These are phyloP conservation scores for Paecilomyces variotii DNA, from an alignment of 2,329 filamentous ascomycete genomes.

Conservation along the genomic window DNA sequence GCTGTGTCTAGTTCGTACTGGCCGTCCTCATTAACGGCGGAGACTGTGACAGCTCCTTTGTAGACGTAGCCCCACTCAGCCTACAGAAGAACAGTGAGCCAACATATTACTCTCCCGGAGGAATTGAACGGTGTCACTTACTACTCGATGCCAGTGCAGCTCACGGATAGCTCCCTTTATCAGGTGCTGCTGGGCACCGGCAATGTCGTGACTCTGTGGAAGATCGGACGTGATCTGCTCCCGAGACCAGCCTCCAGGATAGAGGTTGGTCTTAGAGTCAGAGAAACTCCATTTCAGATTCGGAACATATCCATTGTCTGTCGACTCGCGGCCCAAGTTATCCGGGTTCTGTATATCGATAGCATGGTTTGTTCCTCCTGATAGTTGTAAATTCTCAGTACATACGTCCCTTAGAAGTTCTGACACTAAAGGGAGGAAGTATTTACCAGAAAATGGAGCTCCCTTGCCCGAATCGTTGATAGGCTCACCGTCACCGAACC, in stretches of 20 bases:
- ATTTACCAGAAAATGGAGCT: conserved; percentile 48
- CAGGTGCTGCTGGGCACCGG: conserved; percentile 61
- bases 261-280: conserved; percentile 55
- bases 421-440: too few species aligned
- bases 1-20: conserved; percentile 48
- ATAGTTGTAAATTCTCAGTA: neutral
- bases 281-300: conserved; percentile 66
- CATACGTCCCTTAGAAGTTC: conserved; percentile 1
- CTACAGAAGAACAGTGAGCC: conserved; percentile 23
- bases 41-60: conserved; percentile 49
- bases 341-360: conserved; percentile 57
- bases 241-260: conserved; percentile 58
- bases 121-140: conserved; percentile 25
- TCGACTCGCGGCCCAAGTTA: conserved; percentile 53
- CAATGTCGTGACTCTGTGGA: conserved; percentile 57
- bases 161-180: conserved; percentile 59
- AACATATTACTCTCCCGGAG: neutral
- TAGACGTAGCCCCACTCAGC: conserved; percentile 62
- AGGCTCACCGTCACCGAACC: conserved; percentile 48
- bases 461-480: conserved; percentile 50
- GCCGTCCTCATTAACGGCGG: conserved; percentile 56
- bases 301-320: conserved; percentile 55
- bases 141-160: conserved; percentile 61
- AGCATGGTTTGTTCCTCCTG: conserved; percentile 56
- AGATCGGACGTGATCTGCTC: conserved; percentile 61